Conservation (phyloP, 2,329 filamentous ascomycete genomes). For the Botrytis paeoniae region DNA sequence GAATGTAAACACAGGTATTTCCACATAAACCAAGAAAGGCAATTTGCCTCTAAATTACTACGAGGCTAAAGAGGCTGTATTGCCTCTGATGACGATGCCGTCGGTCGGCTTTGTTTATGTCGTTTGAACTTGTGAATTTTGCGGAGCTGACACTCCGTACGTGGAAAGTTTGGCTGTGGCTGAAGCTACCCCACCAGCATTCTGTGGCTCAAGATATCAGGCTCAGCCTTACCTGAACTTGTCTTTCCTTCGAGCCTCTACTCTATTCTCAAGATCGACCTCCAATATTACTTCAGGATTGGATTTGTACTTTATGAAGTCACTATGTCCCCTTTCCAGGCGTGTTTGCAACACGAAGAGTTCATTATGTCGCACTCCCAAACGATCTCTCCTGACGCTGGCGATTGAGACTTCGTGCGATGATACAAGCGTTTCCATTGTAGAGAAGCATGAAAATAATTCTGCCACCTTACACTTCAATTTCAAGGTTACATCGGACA, state of each 20-base stretch:
- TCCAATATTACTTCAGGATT: background rate
- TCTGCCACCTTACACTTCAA: conserved; percentile 69
- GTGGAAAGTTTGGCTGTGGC: background rate
- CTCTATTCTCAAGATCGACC: background rate
- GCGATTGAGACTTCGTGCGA: conserved; percentile 88
- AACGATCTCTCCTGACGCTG: conserved; percentile 52
- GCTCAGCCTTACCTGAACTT: background rate
- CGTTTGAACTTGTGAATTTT: background rate
- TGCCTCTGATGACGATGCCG: background rate
- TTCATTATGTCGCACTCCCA: conserved; percentile 3
- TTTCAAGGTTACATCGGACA: conserved; percentile 77
- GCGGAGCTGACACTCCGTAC: background rate
- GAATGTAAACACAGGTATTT: background rate
- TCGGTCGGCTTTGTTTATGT: background rate
- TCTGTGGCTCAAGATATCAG: background rate
- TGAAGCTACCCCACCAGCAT: background rate
- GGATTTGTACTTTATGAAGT: conserved; percentile 34
- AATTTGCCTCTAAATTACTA: background rate
- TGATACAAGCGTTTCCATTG: conserved; percentile 84
- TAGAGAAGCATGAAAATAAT: conserved; percentile 52
- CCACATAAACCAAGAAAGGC: background rate
- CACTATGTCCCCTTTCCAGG: conserved; percentile 31
- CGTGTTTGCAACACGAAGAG: conserved; percentile 19
- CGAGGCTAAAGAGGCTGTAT: background rate
- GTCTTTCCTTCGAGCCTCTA: background rate